phyloP scores from a whole-genome alignment of 176 grass and related monocot species.

The Oryza punctata region DNA sequence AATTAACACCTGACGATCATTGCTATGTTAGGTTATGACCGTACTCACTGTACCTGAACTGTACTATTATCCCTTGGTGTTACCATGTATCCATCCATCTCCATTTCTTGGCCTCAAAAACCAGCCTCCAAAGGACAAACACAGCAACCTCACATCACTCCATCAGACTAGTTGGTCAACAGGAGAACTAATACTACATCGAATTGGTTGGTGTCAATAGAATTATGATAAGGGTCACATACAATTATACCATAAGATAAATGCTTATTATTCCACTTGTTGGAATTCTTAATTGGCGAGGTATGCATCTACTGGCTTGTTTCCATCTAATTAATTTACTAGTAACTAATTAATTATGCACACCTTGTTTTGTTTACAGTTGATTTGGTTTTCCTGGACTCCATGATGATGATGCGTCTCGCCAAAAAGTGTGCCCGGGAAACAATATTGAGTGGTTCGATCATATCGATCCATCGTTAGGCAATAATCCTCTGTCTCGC shows the following conservation, averaged over 20 bases:
- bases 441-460: neutral
- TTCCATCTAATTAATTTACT: neutral
- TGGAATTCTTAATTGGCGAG: neutral
- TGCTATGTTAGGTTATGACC: neutral
- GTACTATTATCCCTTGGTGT: neutral
- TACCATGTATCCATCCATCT: neutral
- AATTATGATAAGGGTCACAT: neutral
- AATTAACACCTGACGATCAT: neutral
- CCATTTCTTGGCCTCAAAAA: neutral
- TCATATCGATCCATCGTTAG: constrained; percentile 13
- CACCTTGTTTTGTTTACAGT: neutral
- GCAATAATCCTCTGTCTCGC: constrained; percentile 29
- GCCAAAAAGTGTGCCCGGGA: neutral
- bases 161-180: constrained; percentile 16
- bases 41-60: neutral
- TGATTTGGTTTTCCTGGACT: neutral
- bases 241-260: neutral
- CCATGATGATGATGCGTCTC: neutral
- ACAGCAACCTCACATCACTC: neutral
- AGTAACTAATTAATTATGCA: neutral
- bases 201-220: neutral
- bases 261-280: neutral
- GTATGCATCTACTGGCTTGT: too few species aligned
- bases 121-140: neutral
- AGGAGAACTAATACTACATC: neutral